A percentile compares a stretch with the other conserved stretches of the same genome.
Conservation (phyloP, 768 basidiomycete genomes). For the Pholiota microspora region DNA sequence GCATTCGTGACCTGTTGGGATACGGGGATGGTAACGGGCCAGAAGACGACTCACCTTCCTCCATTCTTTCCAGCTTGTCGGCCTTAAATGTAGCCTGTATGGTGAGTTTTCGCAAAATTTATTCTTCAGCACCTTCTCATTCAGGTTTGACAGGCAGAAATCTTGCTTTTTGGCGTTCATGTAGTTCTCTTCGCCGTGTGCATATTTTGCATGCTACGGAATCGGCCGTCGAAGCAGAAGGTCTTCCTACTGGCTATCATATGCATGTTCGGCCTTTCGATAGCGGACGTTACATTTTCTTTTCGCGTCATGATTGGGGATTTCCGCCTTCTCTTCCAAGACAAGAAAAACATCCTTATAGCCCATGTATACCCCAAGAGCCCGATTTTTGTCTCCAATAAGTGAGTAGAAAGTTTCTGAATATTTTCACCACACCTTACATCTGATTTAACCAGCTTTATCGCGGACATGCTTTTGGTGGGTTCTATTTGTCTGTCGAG, state of each 20-base stretch:
- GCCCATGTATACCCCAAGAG: conserved; percentile 8
- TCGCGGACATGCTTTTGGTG: background rate
- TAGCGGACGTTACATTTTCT: conserved; percentile 4
- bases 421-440: background rate
- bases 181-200: conserved; percentile 4
- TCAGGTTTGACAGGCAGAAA: background rate
- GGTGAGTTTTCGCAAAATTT: background rate
- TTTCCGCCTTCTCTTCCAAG: conserved; percentile 3
- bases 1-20: background rate
- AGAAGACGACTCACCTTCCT: background rate
- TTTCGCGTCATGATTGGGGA: conserved; percentile 5
- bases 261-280: conserved; percentile 8
- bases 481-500: background rate
- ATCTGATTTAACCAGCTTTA: background rate
- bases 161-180: background rate
- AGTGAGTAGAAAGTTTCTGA: background rate
- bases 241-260: conserved; percentile 5
- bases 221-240: conserved; percentile 5
- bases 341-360: background rate
- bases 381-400: conserved; percentile 8
- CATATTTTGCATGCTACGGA: conserved; percentile 5
- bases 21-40: background rate
- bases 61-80: background rate
- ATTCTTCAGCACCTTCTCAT: background rate
- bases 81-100: background rate